These are phyloP conservation scores for Backusella tarrabulga DNA, from an alignment of 192 early-diverging fungal species.

Conservation along the genomic window DNA sequence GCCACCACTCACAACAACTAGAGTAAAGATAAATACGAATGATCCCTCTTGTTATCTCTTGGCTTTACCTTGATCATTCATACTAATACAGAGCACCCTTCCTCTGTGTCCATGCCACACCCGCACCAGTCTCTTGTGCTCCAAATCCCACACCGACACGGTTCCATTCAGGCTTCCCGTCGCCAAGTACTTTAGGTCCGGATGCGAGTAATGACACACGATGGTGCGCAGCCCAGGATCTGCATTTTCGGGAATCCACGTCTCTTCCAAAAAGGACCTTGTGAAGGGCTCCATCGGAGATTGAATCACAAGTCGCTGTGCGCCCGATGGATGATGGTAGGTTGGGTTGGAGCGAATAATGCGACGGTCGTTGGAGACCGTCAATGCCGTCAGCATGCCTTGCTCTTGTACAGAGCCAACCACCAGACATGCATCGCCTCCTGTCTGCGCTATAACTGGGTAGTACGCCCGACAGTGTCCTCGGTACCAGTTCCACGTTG, in stretches of 20 bases:
- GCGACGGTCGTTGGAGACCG: not conserved
- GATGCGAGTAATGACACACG: conserved; percentile 40
- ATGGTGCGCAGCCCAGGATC: conserved; percentile 24
- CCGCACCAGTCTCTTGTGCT: conserved; percentile 22
- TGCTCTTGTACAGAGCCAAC: conserved; percentile 34
- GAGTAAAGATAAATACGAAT: not conserved
- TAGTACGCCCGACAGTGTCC: conserved; percentile 39
- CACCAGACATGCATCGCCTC: not conserved
- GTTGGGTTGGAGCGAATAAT: conserved; percentile 12
- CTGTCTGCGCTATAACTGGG: not conserved
- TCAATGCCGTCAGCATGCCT: not conserved
- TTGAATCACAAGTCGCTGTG: conserved; percentile 10
- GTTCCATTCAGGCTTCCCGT: conserved; percentile 49
- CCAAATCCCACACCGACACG: conserved; percentile 44
- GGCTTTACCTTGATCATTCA: conserved; percentile 44
- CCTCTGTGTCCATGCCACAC: conserved; percentile 45
- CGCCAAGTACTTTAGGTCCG: conserved; percentile 33
- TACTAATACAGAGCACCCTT: conserved; percentile 45
- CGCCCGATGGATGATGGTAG: not conserved
- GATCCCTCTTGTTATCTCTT: not conserved
- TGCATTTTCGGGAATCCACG: not conserved
- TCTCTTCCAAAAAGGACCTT: conserved; percentile 4
- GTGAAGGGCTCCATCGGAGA: not conserved
- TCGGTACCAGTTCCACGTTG: conserved; percentile 44
- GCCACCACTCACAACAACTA: conserved; percentile 39